Percentiles rank a stretch among this genome's conserved stretches.
phyloP scores from a whole-genome alignment of 2,329 filamentous ascomycete genomes.

The Nothophaeocryptopus gaeumannii region DNA sequence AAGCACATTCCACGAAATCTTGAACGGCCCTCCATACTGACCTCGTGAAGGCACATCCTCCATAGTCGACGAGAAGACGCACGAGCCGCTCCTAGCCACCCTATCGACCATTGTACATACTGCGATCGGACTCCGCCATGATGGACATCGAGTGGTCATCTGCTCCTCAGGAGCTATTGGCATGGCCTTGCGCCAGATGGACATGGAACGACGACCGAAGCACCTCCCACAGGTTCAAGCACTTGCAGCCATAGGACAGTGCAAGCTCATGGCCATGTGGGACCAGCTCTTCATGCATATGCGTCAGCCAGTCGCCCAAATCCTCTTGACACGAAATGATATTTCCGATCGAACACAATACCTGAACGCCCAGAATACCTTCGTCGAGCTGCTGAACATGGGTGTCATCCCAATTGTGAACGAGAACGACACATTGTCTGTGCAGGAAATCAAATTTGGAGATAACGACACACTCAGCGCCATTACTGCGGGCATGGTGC shows the following conservation, averaged over 20 bases:
- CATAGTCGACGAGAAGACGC: slow-evolving; percentile 95
- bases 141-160: slow-evolving; percentile 92
- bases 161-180: slow-evolving; percentile 97
- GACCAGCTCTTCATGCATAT: slow-evolving; percentile 87
- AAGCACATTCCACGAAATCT: too few relatives aligned
- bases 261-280: slow-evolving; percentile 91
- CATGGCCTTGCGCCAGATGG: slow-evolving; percentile 86
- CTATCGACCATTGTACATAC: slow-evolving; percentile 93
- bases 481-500: slow-evolving; percentile 95
- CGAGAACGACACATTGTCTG: slow-evolving; percentile 94
- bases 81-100: slow-evolving; percentile 88
- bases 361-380: slow-evolving; percentile 92
- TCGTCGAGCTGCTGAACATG: slow-evolving; percentile 85
- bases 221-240: slow-evolving; percentile 89
- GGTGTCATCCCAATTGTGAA: slow-evolving; percentile 98
- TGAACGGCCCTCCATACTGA: too few relatives aligned
- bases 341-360: slow-evolving; percentile 96
- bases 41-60: slow-evolving; percentile 77
- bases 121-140: slow-evolving; percentile 77
- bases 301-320: slow-evolving; percentile 87
- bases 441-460: slow-evolving; percentile 98
- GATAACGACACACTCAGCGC: slow-evolving; percentile 97
- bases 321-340: slow-evolving; percentile 89
- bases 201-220: slow-evolving; percentile 82
- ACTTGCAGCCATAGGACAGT: slow-evolving; percentile 92